Conservation (phyloP, 257 asterid species). For the Thymus quinquecostatus region DNA sequence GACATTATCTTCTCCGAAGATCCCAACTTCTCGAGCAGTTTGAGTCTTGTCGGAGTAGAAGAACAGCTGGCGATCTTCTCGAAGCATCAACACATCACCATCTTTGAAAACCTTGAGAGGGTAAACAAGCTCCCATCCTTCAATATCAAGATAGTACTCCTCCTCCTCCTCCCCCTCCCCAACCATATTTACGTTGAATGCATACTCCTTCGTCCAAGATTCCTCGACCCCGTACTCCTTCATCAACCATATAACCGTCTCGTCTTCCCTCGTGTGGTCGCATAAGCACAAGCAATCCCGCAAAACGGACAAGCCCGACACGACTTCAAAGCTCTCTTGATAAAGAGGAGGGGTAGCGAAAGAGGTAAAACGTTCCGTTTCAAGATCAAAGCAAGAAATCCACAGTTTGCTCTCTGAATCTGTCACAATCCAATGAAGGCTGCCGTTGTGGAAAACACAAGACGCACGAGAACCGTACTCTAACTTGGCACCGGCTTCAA, state of each 20-base stretch:
- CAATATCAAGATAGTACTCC: not conserved
- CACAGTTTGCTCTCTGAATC: slow-evolving; percentile 15
- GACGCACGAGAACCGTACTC: not conserved
- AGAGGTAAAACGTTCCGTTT: slow-evolving; percentile 24
- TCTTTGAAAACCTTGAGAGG: slow-evolving; percentile 14
- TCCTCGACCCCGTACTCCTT: slow-evolving; percentile 46
- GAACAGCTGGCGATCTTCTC: not conserved
- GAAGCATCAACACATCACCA: slow-evolving; percentile 9
- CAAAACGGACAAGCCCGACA: slow-evolving; percentile 22
- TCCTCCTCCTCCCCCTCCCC: no score
- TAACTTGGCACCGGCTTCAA: not conserved
- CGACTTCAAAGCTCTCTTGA: not conserved
- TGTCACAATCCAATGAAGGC: slow-evolving; percentile 15
- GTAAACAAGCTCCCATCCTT: not conserved
- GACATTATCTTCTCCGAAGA: not conserved
- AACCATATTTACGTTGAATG: not conserved
- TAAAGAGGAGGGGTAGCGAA: slow-evolving; percentile 28
- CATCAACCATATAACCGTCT: slow-evolving; percentile 41
- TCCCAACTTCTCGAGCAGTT: not conserved
- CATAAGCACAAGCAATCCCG: not conserved
- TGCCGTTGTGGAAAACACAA: not conserved
- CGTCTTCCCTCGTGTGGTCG: not conserved
- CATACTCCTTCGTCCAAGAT: slow-evolving; percentile 39
- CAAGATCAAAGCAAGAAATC: slow-evolving; percentile 43
- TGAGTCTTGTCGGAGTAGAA: slow-evolving; percentile 29